Conservation (phyloP, 2,329 filamentous ascomycete genomes). For the Cryoendolithus antarcticus region DNA sequence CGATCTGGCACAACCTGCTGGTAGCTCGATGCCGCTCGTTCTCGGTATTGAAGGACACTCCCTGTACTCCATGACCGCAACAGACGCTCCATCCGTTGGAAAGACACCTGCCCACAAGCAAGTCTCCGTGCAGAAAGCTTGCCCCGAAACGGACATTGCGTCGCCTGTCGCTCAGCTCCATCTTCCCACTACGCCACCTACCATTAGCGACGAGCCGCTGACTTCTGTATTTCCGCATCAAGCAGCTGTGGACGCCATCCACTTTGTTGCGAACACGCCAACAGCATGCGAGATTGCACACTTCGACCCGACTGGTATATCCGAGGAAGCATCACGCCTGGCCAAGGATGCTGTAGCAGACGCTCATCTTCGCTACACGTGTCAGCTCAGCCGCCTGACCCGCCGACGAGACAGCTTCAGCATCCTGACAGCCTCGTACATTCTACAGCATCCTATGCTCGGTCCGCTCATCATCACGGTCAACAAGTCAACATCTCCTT, state of each 20-base stretch:
- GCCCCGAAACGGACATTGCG: slow-evolving; percentile 10
- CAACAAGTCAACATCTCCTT: slow-evolving; percentile 20
- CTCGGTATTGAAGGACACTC: slow-evolving; percentile 7
- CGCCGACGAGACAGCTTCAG: slow-evolving; percentile 17
- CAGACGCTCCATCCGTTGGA: slow-evolving; percentile 1
- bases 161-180: slow-evolving; percentile 15
- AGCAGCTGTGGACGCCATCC: slow-evolving; percentile 34
- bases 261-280: slow-evolving; percentile 33
- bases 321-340: slow-evolving; percentile 48
- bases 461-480: slow-evolving; percentile 32
- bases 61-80: slow-evolving; percentile 17
- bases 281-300: slow-evolving; percentile 43
- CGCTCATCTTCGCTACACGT: slow-evolving; percentile 57
- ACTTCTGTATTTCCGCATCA: slow-evolving; percentile 34
- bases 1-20: slow-evolving; percentile 11
- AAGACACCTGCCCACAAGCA: slow-evolving; percentile 6
- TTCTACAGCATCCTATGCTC: slow-evolving; percentile 33
- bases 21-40: slow-evolving; percentile 1
- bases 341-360: slow-evolving; percentile 44
- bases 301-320: slow-evolving; percentile 54
- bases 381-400: slow-evolving; percentile 53
- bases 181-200: slow-evolving; percentile 8
- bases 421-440: slow-evolving; percentile 27
- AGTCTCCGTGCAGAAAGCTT: slow-evolving; percentile 15
- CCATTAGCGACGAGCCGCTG: background rate